Conservation (phyloP, 2,329 filamentous ascomycete genomes). For the Xylariaceae sp. region DNA sequence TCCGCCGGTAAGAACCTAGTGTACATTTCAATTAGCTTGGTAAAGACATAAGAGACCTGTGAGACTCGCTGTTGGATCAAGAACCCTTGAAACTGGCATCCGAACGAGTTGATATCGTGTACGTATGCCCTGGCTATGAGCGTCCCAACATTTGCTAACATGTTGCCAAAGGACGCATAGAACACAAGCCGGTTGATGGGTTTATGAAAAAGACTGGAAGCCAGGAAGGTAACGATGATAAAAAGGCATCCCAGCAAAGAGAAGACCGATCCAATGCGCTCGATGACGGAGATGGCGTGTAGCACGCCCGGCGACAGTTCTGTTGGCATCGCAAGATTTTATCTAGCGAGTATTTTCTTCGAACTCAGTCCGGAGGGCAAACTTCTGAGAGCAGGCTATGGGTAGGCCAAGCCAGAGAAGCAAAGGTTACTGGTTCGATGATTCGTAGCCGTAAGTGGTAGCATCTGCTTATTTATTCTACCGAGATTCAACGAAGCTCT, state of each 20-base stretch:
- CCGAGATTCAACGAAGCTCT: neutral
- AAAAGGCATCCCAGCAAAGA: constrained; percentile 74
- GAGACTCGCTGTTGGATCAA: constrained; percentile 78
- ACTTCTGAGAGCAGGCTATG: neutral
- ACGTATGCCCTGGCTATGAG: constrained; percentile 72
- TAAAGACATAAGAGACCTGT: neutral
- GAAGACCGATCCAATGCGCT: constrained; percentile 71
- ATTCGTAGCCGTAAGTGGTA: neutral
- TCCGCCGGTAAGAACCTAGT: constrained; percentile 80
- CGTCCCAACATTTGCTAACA: constrained; percentile 77
- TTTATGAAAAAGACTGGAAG: constrained; percentile 75
- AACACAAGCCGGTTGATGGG: constrained; percentile 88
- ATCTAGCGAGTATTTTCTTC: neutral
- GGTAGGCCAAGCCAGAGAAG: neutral
- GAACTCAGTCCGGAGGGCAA: too few relatives aligned
- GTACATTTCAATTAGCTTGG: neutral
- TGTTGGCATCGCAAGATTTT: neutral
- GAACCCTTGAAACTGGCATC: constrained; percentile 77
- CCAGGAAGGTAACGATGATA: constrained; percentile 73
- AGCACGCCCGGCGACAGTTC: constrained; percentile 38
- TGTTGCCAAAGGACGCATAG: constrained; percentile 82
- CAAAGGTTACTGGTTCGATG: neutral
- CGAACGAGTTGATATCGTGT: constrained; percentile 50
- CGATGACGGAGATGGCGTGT: constrained; percentile 63
- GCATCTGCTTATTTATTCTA: neutral